Evolutionary conservation across 371 early-diverging fungal species (phyloP).

Genomic region (Apophysomyces trapeziformis): DNA sequence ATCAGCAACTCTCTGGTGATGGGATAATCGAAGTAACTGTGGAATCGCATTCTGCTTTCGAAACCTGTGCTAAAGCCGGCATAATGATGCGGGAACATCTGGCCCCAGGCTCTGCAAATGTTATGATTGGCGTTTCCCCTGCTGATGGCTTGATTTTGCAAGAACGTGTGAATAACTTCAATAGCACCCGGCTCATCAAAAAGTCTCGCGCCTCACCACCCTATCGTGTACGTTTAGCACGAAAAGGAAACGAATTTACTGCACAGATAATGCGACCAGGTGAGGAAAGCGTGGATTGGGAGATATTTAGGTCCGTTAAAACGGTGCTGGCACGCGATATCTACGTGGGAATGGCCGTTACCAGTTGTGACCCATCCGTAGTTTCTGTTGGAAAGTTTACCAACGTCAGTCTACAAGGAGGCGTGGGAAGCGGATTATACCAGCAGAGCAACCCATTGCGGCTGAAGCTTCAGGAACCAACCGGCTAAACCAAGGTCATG

Average conservation of each 20-base stretch:
- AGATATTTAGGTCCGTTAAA: constrained; percentile 27
- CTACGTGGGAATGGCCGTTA: constrained; percentile 49
- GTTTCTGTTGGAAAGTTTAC: constrained; percentile 53
- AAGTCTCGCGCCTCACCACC: constrained; percentile 43
- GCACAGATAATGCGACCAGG: constrained; percentile 15
- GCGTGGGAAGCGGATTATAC: constrained; percentile 29
- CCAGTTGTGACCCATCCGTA: constrained; percentile 49
- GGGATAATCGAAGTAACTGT: constrained; percentile 37
- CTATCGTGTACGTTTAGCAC: constrained; percentile 40
- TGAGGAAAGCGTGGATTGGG: constrained; percentile 27
- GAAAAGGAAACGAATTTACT: constrained; percentile 21
- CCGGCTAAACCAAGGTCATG: background rate
- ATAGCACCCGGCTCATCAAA: constrained; percentile 33
- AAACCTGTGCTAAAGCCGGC: constrained; percentile 51
- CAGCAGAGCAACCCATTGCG: background rate
- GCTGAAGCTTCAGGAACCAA: background rate
- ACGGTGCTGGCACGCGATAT: constrained; percentile 40
- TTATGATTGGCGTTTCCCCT: constrained; percentile 47
- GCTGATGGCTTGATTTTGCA: constrained; percentile 47
- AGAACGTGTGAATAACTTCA: constrained; percentile 29
- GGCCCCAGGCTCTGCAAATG: constrained; percentile 40
- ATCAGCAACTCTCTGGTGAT: constrained; percentile 33
- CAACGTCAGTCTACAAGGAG: constrained; percentile 37
- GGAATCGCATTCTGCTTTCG: constrained; percentile 48
- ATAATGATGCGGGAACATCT: constrained; percentile 54